phyloP scores from a whole-genome alignment of 148 eudicot species.

The Rheum nobile region DNA sequence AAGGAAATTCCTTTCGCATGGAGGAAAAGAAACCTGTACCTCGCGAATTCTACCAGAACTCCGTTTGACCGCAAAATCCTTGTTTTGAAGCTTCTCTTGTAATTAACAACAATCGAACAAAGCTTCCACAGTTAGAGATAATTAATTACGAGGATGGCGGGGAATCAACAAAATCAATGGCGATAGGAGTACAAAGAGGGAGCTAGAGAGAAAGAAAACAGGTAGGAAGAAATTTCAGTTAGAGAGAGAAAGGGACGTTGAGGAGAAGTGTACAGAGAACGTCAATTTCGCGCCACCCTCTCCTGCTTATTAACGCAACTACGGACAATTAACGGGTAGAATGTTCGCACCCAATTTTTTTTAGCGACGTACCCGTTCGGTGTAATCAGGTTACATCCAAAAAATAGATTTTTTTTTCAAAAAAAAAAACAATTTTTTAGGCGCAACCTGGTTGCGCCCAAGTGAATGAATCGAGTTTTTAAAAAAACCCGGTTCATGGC shows the following conservation, averaged over 20 bases:
- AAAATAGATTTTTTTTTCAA: no score
- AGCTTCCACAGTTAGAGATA: no score
- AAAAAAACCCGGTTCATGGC: no score
- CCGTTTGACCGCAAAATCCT: neutral
- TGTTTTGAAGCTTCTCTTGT: neutral
- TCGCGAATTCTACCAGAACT: neutral
- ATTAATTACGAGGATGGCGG: neutral
- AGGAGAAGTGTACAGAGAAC: conserved; percentile 8
- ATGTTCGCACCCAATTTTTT: neutral
- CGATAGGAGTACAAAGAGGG: neutral
- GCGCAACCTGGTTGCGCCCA: no score
- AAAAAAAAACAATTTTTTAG: no score
- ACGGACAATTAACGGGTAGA: neutral
- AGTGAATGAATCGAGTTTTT: no score
- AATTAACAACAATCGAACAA: neutral
- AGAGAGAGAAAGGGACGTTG: conserved; percentile 20
- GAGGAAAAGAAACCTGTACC: neutral
- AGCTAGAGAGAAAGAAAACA: neutral
- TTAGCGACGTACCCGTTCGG: no score
- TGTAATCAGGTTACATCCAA: no score
- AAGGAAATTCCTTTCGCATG: neutral
- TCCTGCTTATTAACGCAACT: neutral
- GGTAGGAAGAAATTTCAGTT: conserved; percentile 9
- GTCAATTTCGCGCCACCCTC: conserved; percentile 41
- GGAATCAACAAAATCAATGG: neutral